Conservation (phyloP, 78 protist species). For the Acrasis kona region DNA sequence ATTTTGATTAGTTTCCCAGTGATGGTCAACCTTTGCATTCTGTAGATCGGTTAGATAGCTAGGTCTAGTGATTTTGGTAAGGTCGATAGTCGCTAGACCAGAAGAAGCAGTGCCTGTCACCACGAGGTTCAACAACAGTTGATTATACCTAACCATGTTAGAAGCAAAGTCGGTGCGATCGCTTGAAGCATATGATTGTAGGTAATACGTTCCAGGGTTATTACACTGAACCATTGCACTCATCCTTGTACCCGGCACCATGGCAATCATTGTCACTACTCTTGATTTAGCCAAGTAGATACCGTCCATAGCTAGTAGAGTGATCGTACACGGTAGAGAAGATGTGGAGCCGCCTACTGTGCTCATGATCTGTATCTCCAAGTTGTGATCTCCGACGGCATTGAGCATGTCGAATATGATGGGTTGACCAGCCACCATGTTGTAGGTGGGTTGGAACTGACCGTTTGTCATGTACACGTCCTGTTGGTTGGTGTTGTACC, state of each 20-base stretch:
- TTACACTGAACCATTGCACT: slow-evolving; percentile 9
- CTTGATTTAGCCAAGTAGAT: background rate
- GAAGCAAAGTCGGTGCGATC: background rate
- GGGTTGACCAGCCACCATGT: background rate
- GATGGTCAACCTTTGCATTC: no score
- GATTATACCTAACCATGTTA: background rate
- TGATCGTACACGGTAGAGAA: background rate
- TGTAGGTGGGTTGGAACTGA: background rate
- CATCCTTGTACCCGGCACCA: slow-evolving; percentile 18
- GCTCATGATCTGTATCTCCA: background rate
- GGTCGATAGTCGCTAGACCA: no score
- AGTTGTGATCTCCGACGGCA: background rate
- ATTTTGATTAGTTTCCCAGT: no score
- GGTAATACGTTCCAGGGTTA: no score
- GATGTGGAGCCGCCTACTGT: background rate
- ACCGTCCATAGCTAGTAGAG: slow-evolving; percentile 20
- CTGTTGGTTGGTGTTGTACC: no score
- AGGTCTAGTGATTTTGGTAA: no score
- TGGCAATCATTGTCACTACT: background rate
- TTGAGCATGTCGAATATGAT: background rate
- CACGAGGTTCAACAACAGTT: background rate
- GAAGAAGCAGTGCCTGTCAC: background rate
- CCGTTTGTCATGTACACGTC: slow-evolving; percentile 3
- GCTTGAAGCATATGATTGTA: no score
- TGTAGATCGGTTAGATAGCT: no score